Conservation (phyloP, 2,329 filamentous ascomycete species). For the Diaporthe sp. region DNA sequence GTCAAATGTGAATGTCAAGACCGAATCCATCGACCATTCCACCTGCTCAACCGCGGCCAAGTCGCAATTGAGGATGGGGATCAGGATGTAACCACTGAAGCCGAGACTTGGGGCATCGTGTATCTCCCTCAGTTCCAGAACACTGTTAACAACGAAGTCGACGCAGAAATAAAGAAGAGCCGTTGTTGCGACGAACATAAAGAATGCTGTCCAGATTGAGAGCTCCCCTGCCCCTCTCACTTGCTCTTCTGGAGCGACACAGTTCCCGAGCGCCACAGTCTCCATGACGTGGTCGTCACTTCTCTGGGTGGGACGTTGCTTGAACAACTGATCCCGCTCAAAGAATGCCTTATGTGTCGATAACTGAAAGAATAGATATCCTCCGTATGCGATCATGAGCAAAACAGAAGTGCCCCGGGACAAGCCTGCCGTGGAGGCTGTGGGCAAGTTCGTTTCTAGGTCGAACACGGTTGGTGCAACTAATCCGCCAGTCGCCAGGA, state of each 20-base stretch:
- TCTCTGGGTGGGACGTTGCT: background rate
- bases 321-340: background rate
- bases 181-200: background rate
- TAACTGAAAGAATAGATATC: constrained; percentile 12
- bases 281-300: background rate
- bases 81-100: constrained; percentile 9
- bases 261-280: background rate
- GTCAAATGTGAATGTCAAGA: constrained; percentile 4
- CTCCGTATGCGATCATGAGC: constrained; percentile 2
- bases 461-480: constrained; percentile 6
- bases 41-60: constrained; percentile 12
- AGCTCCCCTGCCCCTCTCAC: background rate
- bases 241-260: background rate
- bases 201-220: background rate
- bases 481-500: background rate
- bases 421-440: background rate
- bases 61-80: constrained; percentile 18
- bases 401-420: background rate
- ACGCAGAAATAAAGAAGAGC: constrained; percentile 13
- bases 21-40: constrained; percentile 1
- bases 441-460: background rate
- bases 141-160: constrained; percentile 6
- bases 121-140: background rate
- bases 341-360: background rate
- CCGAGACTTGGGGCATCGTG: background rate